Conservation (phyloP, 352 stramenopile species). For the Plasmopara viticola region DNA sequence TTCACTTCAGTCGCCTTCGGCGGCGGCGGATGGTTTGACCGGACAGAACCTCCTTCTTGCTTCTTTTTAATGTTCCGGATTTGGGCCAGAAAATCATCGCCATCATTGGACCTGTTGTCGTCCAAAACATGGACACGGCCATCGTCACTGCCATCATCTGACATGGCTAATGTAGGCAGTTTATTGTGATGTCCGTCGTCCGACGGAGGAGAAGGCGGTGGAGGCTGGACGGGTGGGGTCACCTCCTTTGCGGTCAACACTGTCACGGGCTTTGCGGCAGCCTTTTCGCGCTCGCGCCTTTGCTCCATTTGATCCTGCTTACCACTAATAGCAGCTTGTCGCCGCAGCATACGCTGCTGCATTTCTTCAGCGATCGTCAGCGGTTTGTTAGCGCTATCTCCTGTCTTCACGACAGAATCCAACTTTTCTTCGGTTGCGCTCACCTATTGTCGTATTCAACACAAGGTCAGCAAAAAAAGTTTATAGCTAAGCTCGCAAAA, state of each 20-base stretch:
- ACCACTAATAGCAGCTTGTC: constrained; percentile 71
- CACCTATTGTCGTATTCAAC: constrained; percentile 17
- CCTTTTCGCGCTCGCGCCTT: constrained; percentile 58
- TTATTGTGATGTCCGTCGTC: constrained; percentile 37
- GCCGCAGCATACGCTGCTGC: constrained; percentile 71
- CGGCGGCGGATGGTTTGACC: constrained; percentile 17
- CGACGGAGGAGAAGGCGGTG: constrained; percentile 42
- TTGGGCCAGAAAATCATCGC: constrained; percentile 71
- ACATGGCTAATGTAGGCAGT: constrained; percentile 74
- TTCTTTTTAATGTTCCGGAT: constrained; percentile 83
- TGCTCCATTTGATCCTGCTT: constrained; percentile 83
- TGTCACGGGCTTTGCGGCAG: constrained; percentile 55
- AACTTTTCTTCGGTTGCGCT: constrained; percentile 27
- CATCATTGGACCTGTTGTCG: constrained; percentile 65
- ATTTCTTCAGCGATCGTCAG: constrained; percentile 79
- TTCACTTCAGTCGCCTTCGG: constrained; percentile 47
- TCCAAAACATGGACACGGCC: constrained; percentile 29
- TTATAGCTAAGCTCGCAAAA: not conserved
- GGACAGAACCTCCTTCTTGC: constrained; percentile 42
- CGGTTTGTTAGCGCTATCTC: constrained; percentile 37
- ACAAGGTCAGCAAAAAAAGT: constrained; percentile 3
- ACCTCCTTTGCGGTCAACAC: constrained; percentile 81
- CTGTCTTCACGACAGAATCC: constrained; percentile 26
- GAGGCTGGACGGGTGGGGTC: constrained; percentile 33
- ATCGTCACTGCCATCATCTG: constrained; percentile 68